phyloP scores from a whole-genome alignment of 2,329 filamentous ascomycete genomes.

The Capronia coronata region DNA sequence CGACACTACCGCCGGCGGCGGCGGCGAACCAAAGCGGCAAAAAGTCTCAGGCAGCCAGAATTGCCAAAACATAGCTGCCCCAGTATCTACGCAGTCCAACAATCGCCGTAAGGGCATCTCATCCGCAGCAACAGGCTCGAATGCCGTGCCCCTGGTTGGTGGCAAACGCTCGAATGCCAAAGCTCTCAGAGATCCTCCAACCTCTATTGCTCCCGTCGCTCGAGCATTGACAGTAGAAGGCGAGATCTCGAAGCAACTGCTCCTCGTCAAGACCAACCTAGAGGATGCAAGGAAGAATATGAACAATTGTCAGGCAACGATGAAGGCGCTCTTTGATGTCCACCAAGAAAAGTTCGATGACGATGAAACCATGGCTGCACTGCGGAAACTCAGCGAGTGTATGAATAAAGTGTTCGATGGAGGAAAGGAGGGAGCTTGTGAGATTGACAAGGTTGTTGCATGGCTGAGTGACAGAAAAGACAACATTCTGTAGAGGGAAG shows the following conservation, averaged over 20 bases:
- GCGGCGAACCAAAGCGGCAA: constrained; percentile 7
- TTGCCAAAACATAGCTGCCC: neutral
- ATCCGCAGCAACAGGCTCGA: neutral
- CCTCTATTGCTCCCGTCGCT: neutral
- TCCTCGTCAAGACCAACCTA: constrained; percentile 17
- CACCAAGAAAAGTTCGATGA: constrained; percentile 13
- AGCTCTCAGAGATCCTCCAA: neutral
- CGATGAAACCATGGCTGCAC: constrained; percentile 14
- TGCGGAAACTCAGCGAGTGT: constrained; percentile 14
- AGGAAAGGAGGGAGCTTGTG: constrained; percentile 14
- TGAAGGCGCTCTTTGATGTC: constrained; percentile 20
- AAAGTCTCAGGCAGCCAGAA: constrained; percentile 3
- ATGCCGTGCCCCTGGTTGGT: neutral
- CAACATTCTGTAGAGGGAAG: neutral
- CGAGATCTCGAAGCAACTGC: constrained; percentile 11
- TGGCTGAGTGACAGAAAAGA: constrained; percentile 6
- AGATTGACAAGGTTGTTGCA: constrained; percentile 12
- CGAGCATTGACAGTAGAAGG: neutral
- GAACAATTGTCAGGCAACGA: constrained; percentile 17
- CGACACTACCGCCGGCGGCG: neutral
- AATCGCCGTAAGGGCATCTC: neutral
- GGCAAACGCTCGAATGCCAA: neutral
- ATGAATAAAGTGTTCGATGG: constrained; percentile 20
- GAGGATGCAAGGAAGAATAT: constrained; percentile 11
- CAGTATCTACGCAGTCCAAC: neutral